Evolutionary conservation across 495 filamentous ascomycete species (phyloP).

Genomic region (Aspergillus cavernicola): DNA sequence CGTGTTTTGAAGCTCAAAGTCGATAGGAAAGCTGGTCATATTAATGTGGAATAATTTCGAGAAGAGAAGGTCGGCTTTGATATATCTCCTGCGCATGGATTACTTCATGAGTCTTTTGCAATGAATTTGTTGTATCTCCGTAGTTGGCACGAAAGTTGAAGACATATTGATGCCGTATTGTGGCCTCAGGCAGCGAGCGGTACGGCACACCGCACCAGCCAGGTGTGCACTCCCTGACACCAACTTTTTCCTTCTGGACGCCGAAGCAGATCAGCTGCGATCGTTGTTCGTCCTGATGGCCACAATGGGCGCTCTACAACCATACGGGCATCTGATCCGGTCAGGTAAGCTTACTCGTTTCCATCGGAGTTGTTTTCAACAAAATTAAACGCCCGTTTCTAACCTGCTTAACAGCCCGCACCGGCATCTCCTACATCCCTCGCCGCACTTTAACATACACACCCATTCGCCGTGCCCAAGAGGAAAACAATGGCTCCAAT

Average conservation of each 20-base stretch:
- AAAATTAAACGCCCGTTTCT: not conserved
- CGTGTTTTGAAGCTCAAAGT: too few species aligned
- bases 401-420: conserved; percentile 28
- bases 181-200: not conserved
- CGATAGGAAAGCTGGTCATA: too few species aligned
- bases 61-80: too few species aligned
- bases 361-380: not conserved
- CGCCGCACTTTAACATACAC: conserved; percentile 41
- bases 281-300: conserved; percentile 26
- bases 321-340: conserved; percentile 41
- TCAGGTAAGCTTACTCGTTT: conserved; percentile 22
- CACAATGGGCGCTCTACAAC: conserved; percentile 37
- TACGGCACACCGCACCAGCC: not conserved
- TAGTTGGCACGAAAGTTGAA: too few species aligned
- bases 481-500: conserved; percentile 21
- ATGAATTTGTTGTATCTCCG: too few species aligned
- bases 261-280: not conserved
- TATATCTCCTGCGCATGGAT: too few species aligned
- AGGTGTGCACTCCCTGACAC: not conserved
- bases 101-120: too few species aligned
- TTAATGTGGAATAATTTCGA: too few species aligned
- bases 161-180: not conserved
- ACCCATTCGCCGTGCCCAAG: conserved; percentile 27
- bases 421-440: conserved; percentile 34
- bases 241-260: conserved; percentile 15